Base-by-base conservation (phyloP, 2,329 filamentous ascomycete genomes). In the Cryphonectria parasitica region DNA sequence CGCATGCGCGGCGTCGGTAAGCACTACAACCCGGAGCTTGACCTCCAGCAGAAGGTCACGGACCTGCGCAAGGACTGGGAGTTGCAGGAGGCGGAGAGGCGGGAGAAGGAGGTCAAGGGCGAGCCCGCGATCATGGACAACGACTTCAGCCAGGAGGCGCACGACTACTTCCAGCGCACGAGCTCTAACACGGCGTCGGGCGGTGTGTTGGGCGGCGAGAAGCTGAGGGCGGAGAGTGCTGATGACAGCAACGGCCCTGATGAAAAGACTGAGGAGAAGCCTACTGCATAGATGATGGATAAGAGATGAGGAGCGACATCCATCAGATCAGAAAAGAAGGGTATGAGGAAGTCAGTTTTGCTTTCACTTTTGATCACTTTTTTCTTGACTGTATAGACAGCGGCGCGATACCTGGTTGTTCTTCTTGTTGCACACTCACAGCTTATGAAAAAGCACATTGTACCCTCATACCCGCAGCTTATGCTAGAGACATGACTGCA, bases 21-120 rank as follows among this genome's bases (percentile, higher is more conserved):
- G 85, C 80, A 88, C 78, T 98, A 98, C 84, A 85, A 98, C 80
- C 89, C 94, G 10, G 90, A 93, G 73, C 83, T 90, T 66, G 95
- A 98, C 85, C 93, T 92, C 83, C 88, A 92, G 83, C 86, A 91
- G 79, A 95, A 94, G 86, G 92, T 98, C 73, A 87, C 90, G 76
- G 95, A 98, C 79, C 92, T 97, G 88, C 85, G 88, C 66, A 78
- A 81, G 52, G 89, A 90, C 75, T 91, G 89, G 89, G 85, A 88
- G 76, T 79, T 82, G 63, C 81, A 83, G 73, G 84, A 87, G 77
- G 81, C 81, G 62, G 76, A 77, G 73, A 82, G 83, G 71, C 80
- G 82, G 31, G 82, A 82, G 74, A 86, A 85, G 77, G 86, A 90
- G 75, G 79, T 80, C 5, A 80, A 84, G 74, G 80, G 80, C 60